Conservation (phyloP, 148 eudicot genomes). For the Camellia japonica region DNA sequence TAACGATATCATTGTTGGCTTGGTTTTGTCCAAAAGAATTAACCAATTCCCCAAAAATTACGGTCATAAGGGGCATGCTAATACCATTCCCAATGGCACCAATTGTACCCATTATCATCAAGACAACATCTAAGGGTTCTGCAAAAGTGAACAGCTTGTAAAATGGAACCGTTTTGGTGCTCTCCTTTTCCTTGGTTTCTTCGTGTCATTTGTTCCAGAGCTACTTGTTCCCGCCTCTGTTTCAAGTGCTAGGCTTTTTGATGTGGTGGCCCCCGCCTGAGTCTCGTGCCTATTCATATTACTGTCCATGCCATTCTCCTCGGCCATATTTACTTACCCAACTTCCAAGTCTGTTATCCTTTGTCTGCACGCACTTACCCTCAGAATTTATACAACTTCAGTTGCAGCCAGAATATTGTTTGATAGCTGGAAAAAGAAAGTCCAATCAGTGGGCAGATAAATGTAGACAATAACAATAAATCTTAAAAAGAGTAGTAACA, state of each 20-base stretch:
- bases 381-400: no score
- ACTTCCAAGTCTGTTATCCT: no score
- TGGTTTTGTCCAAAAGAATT: constrained; percentile 62
- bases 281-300: background rate
- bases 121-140: constrained; percentile 45
- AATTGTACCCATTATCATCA: constrained; percentile 62
- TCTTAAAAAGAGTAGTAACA: no score
- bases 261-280: background rate
- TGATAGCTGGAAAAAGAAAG: no score
- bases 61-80: constrained; percentile 55
- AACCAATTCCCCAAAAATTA: constrained; percentile 56
- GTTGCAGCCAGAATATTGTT: no score
- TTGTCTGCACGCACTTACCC: no score
- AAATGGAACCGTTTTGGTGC: constrained; percentile 41
- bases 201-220: background rate
- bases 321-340: background rate
- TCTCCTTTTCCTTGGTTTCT: constrained; percentile 19
- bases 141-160: constrained; percentile 63
- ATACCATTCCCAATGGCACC: constrained; percentile 61
- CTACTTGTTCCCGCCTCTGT: background rate
- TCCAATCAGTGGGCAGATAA: no score
- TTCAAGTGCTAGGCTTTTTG: constrained; percentile 11
- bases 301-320: background rate
- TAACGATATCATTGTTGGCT: constrained; percentile 23
- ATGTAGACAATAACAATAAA: no score